These are phyloP conservation scores for Brassica nigra DNA, from an alignment of 345 rosid genomes.

Conservation along the genomic window DNA sequence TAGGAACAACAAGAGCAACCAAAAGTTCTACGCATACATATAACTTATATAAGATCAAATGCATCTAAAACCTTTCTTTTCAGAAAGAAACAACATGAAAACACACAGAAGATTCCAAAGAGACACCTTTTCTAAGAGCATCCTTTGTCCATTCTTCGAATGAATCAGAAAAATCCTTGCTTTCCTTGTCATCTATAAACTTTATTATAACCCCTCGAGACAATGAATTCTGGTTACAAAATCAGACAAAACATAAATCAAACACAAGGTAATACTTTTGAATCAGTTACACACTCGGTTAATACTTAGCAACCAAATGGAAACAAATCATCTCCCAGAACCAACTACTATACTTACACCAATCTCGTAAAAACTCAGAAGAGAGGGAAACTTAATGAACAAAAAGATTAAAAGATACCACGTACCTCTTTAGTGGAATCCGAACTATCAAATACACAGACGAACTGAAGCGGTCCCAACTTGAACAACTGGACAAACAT, in stretches of 20 bases:
- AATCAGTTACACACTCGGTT: neutral
- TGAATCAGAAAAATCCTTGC: constrained; percentile 65
- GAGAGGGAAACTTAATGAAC: constrained; percentile 11
- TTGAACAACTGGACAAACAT: constrained; percentile 60
- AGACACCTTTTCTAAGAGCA: constrained; percentile 60
- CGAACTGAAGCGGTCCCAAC: constrained; percentile 64
- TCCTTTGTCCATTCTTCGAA: constrained; percentile 72
- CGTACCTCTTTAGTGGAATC: constrained; percentile 55
- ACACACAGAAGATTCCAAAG: constrained; percentile 29
- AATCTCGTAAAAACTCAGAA: neutral
- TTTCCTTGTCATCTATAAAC: constrained; percentile 74
- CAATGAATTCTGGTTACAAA: constrained; percentile 58
- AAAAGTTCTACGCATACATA: neutral
- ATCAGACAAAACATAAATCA: constrained; percentile 9
- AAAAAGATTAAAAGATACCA: neutral
- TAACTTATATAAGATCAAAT: neutral
- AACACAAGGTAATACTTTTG: neutral
- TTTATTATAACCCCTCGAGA: constrained; percentile 63
- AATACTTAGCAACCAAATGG: neutral
- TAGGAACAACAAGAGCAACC: neutral
- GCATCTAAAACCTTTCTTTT: neutral
- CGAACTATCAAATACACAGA: constrained; percentile 60
- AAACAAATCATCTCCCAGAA: constrained; percentile 2
- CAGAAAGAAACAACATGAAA: neutral
- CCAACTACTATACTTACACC: neutral